phyloP scores from a whole-genome alignment of 2,329 filamentous ascomycete species.

The Aspergillus hiratsukae region DNA sequence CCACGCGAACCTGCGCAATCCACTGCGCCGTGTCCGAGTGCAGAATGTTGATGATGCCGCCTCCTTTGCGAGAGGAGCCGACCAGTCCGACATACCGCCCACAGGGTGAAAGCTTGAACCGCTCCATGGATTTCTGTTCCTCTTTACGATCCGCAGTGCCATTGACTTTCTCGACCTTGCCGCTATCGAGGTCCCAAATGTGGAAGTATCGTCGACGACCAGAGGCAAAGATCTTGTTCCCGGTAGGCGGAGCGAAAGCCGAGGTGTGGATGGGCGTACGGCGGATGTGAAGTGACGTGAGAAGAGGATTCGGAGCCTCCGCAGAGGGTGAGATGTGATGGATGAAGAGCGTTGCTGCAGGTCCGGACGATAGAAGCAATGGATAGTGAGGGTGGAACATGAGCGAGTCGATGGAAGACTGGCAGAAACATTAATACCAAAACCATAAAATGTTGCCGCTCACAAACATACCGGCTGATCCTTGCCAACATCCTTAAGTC shows the following conservation, averaged over 20 bases:
- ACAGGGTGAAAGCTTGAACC: constrained; percentile 80
- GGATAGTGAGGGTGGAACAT: constrained; percentile 87
- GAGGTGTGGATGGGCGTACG: constrained; percentile 80
- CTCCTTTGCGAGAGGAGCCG: constrained; percentile 75
- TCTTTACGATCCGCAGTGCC: constrained; percentile 65
- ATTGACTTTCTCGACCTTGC: constrained; percentile 75
- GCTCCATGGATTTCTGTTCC: constrained; percentile 87
- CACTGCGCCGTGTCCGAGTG: constrained; percentile 79
- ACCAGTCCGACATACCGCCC: constrained; percentile 81
- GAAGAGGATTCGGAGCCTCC: constrained; percentile 76
- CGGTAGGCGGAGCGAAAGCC: constrained; percentile 68
- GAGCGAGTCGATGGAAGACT: constrained; percentile 73
- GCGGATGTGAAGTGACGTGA: constrained; percentile 84
- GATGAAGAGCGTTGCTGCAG: constrained; percentile 77
- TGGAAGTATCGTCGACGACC: constrained; percentile 90
- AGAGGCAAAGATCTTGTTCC: constrained; percentile 79
- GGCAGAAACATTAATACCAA: background rate
- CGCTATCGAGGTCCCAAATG: constrained; percentile 82
- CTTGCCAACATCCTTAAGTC: constrained; percentile 78
- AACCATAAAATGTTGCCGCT: background rate
- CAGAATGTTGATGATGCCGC: constrained; percentile 82
- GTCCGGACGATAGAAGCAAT: constrained; percentile 83
- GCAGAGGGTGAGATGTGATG: constrained; percentile 80
- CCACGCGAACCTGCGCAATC: constrained; percentile 75
- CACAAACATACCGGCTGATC: constrained; percentile 57